Percentiles rank a stretch among this genome's conserved stretches.
Conservation (phyloP, 2,329 filamentous ascomycete genomes). For the Coniella lustricola region DNA sequence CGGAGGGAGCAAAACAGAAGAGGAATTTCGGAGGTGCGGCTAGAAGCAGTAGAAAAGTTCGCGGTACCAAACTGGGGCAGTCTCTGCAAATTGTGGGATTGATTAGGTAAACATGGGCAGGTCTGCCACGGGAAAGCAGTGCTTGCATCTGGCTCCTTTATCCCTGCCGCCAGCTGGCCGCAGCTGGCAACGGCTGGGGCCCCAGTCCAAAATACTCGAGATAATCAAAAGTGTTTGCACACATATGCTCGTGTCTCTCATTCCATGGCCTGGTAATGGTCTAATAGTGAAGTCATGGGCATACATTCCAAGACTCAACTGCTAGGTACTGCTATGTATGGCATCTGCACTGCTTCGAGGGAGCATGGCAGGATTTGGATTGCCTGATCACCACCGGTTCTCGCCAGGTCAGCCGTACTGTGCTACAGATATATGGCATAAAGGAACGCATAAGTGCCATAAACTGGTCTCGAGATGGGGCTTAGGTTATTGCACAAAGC, state of each 20-base stretch:
- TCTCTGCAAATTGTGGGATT: conserved; percentile 10
- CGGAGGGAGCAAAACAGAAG: conserved; percentile 1
- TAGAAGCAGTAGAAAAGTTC: conserved; percentile 7
- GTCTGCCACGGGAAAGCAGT: background rate
- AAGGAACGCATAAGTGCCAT: background rate
- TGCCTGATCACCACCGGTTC: too few species aligned
- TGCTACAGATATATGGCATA: background rate
- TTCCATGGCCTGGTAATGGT: too few species aligned
- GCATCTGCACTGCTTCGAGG: too few species aligned
- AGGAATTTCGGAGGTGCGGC: conserved; percentile 4
- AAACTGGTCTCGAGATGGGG: too few species aligned
- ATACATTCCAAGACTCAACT: too few species aligned
- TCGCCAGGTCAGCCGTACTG: background rate
- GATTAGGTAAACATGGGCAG: conserved; percentile 1
- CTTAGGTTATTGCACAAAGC: background rate
- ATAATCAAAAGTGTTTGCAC: too few species aligned
- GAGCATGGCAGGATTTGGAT: too few species aligned
- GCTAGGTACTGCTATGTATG: too few species aligned
- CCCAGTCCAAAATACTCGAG: too few species aligned
- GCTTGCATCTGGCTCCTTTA: background rate
- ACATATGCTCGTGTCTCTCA: too few species aligned
- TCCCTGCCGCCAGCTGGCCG: background rate
- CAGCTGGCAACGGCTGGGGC: too few species aligned
- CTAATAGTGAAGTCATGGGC: too few species aligned
- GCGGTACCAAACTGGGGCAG: background rate